Evolutionary conservation across 1,284 basidiomycete species (phyloP), one percentile per base, ranked within the genome.

Genomic region (Stereum hirsutum): DNA sequence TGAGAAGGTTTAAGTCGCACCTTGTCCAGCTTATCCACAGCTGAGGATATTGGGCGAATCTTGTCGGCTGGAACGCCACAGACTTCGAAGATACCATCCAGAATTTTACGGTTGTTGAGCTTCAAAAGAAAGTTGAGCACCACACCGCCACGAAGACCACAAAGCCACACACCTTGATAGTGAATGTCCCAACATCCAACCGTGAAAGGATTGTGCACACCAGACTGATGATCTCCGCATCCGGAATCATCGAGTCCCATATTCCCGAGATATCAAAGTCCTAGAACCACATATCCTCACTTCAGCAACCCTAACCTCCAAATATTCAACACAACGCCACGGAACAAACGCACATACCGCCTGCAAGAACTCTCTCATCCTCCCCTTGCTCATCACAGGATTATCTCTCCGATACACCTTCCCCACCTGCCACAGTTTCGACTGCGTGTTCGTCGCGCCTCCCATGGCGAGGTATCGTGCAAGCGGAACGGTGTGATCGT

Each of bases 11-110:
- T 15, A 5, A 24, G 10, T 51, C 60, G 19, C 52, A 86, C 86
- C 78, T 99, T 99, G 74, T 99, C 96, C 20, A 99, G 78, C 64
- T 99, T 99, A 66, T 99, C 95, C 8, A 99, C 95, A 0, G 95
- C 95, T 10, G 90, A 95, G 1, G 92, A 96, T 55, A 98, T 98
- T n/a, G 83, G 70, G 10, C 95, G 78, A 47, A 89, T 94, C 70
- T 96, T 97, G 38, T 92, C 91, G 24, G 70, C 57, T 0, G 94
- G 89, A 1, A 99, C 95, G 43, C 96, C 96, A 55, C 95, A 98
- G 6, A 98, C 84, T 61, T 90, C 87, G 58, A 99, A 99, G 52
- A 99, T 87, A 39, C 94, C 96, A 60, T 99, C 96, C 19, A 99
- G 74, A 49, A 99, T 89, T 69, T 96, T 98, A 49, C 96, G 78